Percentiles rank a stretch among this genome's conserved stretches.
phyloP scores from a whole-genome alignment of 495 filamentous ascomycete species.

The Xanthoparmelia taractica region DNA sequence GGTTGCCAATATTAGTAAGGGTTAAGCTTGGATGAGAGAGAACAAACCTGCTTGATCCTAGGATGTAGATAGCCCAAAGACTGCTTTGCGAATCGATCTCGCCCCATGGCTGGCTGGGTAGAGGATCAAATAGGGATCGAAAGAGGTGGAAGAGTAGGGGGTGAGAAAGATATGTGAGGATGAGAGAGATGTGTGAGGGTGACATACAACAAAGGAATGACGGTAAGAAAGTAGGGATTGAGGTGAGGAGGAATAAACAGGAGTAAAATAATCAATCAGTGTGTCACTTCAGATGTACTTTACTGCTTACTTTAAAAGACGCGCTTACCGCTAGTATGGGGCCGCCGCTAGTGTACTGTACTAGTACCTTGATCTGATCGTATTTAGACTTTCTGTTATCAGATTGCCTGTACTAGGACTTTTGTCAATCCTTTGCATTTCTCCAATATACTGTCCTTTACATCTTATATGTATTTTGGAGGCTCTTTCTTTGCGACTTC shows the following conservation, averaged over 20 bases:
- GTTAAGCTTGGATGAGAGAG: not conserved
- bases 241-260: conserved; percentile 12
- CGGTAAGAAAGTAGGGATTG: conserved; percentile 15
- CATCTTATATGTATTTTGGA: not conserved
- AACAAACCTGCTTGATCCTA: conserved; percentile 56
- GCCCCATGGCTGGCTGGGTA: conserved; percentile 37
- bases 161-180: conserved; percentile 15
- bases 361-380: conserved; percentile 8
- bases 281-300: not conserved
- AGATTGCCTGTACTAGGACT: not conserved
- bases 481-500: not conserved
- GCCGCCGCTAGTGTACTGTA: not conserved
- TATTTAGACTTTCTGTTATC: conserved; percentile 3
- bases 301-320: conserved; percentile 1
- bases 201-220: conserved; percentile 18
- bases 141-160: conserved; percentile 18
- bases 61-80: conserved; percentile 55
- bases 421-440: not conserved
- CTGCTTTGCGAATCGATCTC: conserved; percentile 51
- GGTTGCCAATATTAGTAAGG: conserved; percentile 16
- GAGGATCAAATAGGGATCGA: not conserved
- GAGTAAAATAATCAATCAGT: not conserved
- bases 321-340: conserved; percentile 1
- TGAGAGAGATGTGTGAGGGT: conserved; percentile 16
- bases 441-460: no score